Conservation (phyloP, 331 rosid genomes). For the Quercus lobata region DNA sequence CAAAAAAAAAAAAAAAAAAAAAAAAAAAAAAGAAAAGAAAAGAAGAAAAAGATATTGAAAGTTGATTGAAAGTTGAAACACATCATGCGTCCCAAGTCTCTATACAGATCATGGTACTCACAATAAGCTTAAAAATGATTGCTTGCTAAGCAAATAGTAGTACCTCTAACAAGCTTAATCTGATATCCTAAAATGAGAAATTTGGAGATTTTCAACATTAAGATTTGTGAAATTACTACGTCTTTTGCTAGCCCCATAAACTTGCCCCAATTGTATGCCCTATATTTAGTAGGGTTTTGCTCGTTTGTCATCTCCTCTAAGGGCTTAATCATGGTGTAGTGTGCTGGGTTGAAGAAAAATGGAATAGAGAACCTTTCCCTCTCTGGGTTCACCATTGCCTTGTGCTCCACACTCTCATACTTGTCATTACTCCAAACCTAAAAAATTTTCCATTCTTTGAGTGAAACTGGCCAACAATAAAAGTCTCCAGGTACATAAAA, state of each 20-base stretch:
- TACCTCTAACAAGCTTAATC: not conserved
- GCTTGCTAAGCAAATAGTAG: not conserved
- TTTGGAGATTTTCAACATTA: slow-evolving; percentile 50
- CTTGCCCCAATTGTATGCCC: slow-evolving; percentile 47
- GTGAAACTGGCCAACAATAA: not conserved
- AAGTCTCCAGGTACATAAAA: not conserved
- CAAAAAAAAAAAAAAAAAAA: too few relatives aligned
- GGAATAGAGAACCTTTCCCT: slow-evolving; percentile 57
- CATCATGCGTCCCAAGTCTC: not conserved
- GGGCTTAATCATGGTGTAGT: slow-evolving; percentile 48
- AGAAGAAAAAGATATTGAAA: too few relatives aligned
- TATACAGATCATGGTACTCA: not conserved
- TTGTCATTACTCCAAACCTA: slow-evolving; percentile 75
- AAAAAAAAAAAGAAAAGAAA: too few relatives aligned
- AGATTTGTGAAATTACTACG: slow-evolving; percentile 41
- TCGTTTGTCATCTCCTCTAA: slow-evolving; percentile 45
- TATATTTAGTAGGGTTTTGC: slow-evolving; percentile 43
- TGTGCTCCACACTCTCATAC: slow-evolving; percentile 64
- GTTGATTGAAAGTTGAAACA: not conserved
- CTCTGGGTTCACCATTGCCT: slow-evolving; percentile 46
- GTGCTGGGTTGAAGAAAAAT: slow-evolving; percentile 52
- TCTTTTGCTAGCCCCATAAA: slow-evolving; percentile 25
- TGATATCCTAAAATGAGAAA: slow-evolving; percentile 40
- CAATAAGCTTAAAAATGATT: not conserved
- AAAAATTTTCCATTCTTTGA: not conserved